phyloP scores from a whole-genome alignment of 108 stramenopile genomes.

The Fragilaria crotonensis region DNA sequence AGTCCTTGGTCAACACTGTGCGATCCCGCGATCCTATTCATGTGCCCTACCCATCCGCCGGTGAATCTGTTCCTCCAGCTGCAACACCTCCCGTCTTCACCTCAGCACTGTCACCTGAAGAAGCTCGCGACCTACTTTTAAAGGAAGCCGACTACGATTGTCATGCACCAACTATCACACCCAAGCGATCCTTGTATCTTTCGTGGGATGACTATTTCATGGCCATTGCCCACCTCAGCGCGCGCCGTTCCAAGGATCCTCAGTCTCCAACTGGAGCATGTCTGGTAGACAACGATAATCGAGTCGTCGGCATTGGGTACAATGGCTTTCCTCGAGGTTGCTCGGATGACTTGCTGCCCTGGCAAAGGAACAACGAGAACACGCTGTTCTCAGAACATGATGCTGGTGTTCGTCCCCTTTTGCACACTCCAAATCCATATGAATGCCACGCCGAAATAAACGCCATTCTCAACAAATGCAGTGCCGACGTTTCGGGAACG shows the following conservation, averaged over 20 bases:
- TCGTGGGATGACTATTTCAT: conserved; percentile 99
- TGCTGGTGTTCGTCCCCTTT: conserved; percentile 15
- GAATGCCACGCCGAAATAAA: conserved; percentile 94
- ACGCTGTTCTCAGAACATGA: too few species aligned
- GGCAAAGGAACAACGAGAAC: conserved; percentile 29
- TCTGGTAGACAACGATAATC: conserved; percentile 64
- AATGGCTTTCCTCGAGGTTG: conserved; percentile 95
- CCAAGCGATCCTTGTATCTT: conserved; percentile 37
- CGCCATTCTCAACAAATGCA: conserved; percentile 96
- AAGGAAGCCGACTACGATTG: conserved; percentile 2
- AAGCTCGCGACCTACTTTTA: background rate
- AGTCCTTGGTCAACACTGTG: too few species aligned
- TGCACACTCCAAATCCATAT: conserved; percentile 89
- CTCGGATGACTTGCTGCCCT: conserved; percentile 83
- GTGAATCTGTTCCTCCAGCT: too few species aligned
- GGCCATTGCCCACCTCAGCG: conserved; percentile 79
- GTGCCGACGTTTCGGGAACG: conserved; percentile 67
- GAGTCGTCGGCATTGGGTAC: conserved; percentile 96
- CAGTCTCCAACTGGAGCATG: conserved; percentile 50
- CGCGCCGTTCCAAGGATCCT: conserved; percentile 94
- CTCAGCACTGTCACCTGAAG: too few species aligned
- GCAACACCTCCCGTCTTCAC: too few species aligned
- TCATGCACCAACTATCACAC: background rate
- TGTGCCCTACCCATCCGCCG: too few species aligned
- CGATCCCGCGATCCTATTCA: too few species aligned